Evolutionary conservation across 163 green algal genomes (phyloP), one percentile per base, ranked within the genome.

Genomic region (Volvox carteri): DNA sequence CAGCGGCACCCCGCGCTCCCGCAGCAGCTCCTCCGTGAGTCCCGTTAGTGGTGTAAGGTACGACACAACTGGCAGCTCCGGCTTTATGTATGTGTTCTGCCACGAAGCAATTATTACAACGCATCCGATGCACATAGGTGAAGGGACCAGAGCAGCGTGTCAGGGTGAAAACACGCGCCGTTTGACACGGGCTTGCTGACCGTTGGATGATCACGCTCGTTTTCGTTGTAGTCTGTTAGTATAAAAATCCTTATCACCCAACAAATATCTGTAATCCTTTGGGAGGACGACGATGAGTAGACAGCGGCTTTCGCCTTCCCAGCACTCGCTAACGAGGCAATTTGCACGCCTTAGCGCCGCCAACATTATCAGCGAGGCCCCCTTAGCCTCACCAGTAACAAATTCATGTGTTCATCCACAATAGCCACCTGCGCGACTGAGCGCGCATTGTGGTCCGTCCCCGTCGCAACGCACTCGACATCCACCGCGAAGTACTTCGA

Each of bases 401-500:
- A 52, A 4, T 77, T 67, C 90, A 98, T 95, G 58, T 94, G 92
- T 78, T 97, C 88, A 78, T 99, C 92, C 33, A 98, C 96, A 4
- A 99, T 87, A 0, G 94, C 90, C 7, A 99, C 97, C 77, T 99
- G 97, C 4, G 93, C 97, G 3, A 99, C 95, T 0, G 88, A 88
- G 11, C 97, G 90, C 9, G 92, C 86, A 86, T 99, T 97, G 90
- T 99, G 97, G 39, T 96, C 93, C 28, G 33, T 93, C 8, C 95
- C 96, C 0, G 95, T 98, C 0, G 97, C 97, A 0, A 99, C 95
- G 73, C 96, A 98, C 90, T 99, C 97, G 3, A 99, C 97, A 87
- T 99, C 97, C 16, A 99, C 95, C 56, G 72, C 89, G 75, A 92
- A 97, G 60, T 92, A 93, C 28, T 86, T 86, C 1, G 79, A 67